Evolutionary conservation across 768 basidiomycete genomes (phyloP), one percentile per base, ranked within the genome.

Genomic region (Leccinum variicolor): DNA sequence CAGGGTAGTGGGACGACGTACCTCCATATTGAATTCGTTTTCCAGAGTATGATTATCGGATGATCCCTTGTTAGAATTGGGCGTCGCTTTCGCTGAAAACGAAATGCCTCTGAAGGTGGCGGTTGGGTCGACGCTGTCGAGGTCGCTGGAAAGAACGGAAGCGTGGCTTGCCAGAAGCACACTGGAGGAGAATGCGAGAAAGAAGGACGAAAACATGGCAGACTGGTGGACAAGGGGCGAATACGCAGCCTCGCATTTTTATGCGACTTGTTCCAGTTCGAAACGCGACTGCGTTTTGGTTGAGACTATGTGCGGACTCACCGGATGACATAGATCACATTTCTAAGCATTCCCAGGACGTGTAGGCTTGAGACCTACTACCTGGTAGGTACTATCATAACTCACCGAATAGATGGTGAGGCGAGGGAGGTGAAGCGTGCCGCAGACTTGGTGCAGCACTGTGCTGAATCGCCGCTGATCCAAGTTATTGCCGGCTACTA

Each of bases 161-260:
- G 67, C 67, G 59, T 58, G 56, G 69, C 71, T 73, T 69, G 63
- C 69, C 71, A 71, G 69, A 73, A 71, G 71, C 69, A 62, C 58
- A 56, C 63, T 50, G 23, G 57, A 63, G 26, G 65, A 17, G 17
- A 21, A 33, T 33, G 31, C 48, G 17, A 71, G 6, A 21, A 62
- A 46, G 19, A 50, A 25, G 26, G 45, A 17, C 1, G 52, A 58
- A 56, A 57, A 51, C 69, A 71, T 71, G 52, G 28, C 21, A 1
- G 39, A 31, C 52, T 23, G 33, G 52, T 45, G 6, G 23, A 47
- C 17, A n/a, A 17, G 36, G 19, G 3, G n/a, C 14, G 49, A 19
- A 50, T 31, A 19, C 5, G 10, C 2, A n/a, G 28, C n/a, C n/a
- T n/a, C 14, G n/a, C 28, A 49, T 26, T 50, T 50, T 51, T 64